Evolutionary conservation across 108 stramenopile genomes (phyloP), one percentile per base, ranked within the genome.

Genomic region (Fragilariopsis cylindrus): DNA sequence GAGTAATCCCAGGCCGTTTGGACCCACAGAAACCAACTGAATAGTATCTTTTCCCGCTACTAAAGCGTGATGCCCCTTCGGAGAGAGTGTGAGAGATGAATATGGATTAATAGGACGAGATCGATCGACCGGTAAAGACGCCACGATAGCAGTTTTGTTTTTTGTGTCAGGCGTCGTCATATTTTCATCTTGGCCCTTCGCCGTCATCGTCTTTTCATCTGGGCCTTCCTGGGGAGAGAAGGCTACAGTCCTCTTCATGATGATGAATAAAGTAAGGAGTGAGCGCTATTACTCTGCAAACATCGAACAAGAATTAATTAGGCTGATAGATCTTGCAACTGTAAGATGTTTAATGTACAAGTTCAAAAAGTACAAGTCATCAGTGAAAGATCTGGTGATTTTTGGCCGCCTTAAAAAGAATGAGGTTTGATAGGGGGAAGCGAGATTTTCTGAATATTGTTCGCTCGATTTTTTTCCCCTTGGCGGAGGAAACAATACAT

Each of bases 11-110:
- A 94, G 70, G 13, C 87, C 84, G 19, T 71, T 57, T 18, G 82
- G 77, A 67, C 54, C 69, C 42, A 87, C 58, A 43, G 75, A 60
- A 8, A 94, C 52, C 18, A 94, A 57, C 48, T 84, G 89, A 41
- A 94, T 43, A 15, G 87, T 82, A 72, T 89, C 89, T 48, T 88
- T 84, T 49, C 89, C 86, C 4, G 89, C 85, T 3, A 83, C 81
- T 21, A 89, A 78, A n/a, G 89, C 93, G 65, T 82, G 67, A 19
- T 57, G 47, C 55, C 88, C 75, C 70, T 73, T 79, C 7, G 93
- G 91, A 3, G 93, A 92, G 58, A 89, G 50, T 12, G 91, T 80
- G 6, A 94, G 47, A 13, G 88, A 90, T 15, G 86, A 83, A 62
- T 82, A 85, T 13, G 84, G 82, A 71, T 81, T 66, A 16, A 43